Evolutionary conservation across 345 rosid genomes (phyloP).

Genomic region (Syzygium jambos): DNA sequence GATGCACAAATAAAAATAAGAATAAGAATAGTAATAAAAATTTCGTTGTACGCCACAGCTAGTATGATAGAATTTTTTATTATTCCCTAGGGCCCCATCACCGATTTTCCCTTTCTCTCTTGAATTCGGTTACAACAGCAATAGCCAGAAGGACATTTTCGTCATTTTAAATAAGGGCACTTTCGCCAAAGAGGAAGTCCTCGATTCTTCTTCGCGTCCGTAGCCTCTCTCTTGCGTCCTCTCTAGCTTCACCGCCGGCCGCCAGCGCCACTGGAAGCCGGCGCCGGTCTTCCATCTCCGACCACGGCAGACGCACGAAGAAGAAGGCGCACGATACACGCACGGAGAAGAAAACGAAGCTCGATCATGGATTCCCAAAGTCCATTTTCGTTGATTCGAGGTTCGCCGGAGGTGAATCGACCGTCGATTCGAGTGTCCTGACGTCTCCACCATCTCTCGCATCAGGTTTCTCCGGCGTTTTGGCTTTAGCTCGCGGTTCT

Average conservation of each 20-base stretch:
- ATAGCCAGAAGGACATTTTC: background rate
- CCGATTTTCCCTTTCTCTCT: background rate
- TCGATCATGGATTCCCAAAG: background rate
- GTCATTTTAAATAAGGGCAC: background rate
- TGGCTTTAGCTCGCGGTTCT: too few relatives aligned
- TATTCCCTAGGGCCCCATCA: too few relatives aligned
- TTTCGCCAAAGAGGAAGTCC: background rate
- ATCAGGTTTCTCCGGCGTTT: too few relatives aligned
- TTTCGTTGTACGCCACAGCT: too few relatives aligned
- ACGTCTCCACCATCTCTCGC: too few relatives aligned
- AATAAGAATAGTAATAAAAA: too few relatives aligned
- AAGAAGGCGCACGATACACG: background rate
- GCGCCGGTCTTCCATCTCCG: background rate
- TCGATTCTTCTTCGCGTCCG: background rate
- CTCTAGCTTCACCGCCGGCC: background rate
- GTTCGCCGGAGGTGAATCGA: background rate
- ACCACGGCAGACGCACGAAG: background rate
- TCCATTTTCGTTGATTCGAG: background rate
- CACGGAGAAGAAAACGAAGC: background rate
- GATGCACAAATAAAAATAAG: too few relatives aligned
- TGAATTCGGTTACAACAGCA: background rate
- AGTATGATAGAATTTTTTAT: too few relatives aligned
- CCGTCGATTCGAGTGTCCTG: background rate
- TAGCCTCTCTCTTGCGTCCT: background rate
- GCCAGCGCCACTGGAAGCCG: too few relatives aligned